Percentiles rank a stretch among this genome's conserved stretches.
phyloP scores from a whole-genome alignment of 1,139 yeast genomes.

The Scheffersomyces stambukii region DNA sequence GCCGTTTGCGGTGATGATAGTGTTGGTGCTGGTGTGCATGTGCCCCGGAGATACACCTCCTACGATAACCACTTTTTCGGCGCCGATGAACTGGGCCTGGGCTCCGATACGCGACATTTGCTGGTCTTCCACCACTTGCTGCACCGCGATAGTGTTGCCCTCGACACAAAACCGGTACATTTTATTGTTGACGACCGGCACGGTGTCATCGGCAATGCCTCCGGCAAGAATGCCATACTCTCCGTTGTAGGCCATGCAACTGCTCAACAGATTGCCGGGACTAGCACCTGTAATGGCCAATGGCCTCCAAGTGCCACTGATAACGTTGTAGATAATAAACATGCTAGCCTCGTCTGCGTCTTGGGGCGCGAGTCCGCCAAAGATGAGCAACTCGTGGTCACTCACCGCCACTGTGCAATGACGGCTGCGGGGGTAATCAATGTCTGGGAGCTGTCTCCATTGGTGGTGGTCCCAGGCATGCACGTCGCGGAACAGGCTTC shows the following conservation, averaged over 20 bases:
- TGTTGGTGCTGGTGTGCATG: constrained; percentile 29
- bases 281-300: constrained; percentile 14
- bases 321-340: constrained; percentile 18
- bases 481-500: constrained; percentile 32
- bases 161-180: constrained; percentile 29
- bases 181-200: constrained; percentile 29
- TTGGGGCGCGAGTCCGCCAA: constrained; percentile 29
- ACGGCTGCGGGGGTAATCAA: constrained; percentile 49
- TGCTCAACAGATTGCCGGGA: constrained; percentile 18
- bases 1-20: constrained; percentile 14
- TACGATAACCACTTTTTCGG: constrained; percentile 35
- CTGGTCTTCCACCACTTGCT: constrained; percentile 6
- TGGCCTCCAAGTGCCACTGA: constrained; percentile 13
- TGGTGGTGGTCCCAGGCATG: constrained; percentile 14
- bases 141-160: constrained; percentile 9
- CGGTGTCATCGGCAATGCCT: constrained; percentile 39
- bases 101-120: constrained; percentile 44
- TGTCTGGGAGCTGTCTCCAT: constrained; percentile 34
- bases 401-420: constrained; percentile 44
- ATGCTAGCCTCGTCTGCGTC: constrained; percentile 9
- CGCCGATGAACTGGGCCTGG: constrained; percentile 20
- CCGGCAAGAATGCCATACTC: constrained; percentile 48
- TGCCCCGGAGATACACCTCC: constrained; percentile 57
- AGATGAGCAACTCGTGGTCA: constrained; percentile 38
- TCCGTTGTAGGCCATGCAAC: constrained; percentile 32